Evolutionary conservation across 768 basidiomycete genomes (phyloP).

Genomic region (Hericium alpestre): DNA sequence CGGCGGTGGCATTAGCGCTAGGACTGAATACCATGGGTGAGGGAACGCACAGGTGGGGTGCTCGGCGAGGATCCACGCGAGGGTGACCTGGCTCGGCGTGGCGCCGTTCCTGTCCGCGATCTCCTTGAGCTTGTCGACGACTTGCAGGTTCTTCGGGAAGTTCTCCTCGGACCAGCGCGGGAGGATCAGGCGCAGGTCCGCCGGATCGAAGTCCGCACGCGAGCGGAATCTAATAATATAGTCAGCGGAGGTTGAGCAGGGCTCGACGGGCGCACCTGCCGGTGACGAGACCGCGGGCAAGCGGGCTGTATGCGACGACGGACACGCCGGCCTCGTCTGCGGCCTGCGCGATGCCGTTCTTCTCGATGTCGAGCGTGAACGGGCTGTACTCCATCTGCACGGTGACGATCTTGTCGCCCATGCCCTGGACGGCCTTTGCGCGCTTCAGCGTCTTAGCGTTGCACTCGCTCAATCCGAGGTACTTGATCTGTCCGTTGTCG

Average conservation of each 20-base stretch:
- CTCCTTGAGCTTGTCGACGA: constrained; percentile 26
- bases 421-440: constrained; percentile 20
- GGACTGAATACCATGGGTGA: constrained; percentile 25
- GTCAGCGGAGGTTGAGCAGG: not conserved
- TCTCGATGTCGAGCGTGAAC: constrained; percentile 26
- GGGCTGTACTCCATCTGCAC: constrained; percentile 28
- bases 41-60: constrained; percentile 38
- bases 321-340: constrained; percentile 31
- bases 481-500: constrained; percentile 10
- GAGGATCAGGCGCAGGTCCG: constrained; percentile 25
- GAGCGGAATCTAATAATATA: constrained; percentile 19
- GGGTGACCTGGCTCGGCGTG: constrained; percentile 34
- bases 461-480: constrained; percentile 24
- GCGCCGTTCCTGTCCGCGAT: constrained; percentile 28
- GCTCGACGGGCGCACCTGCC: constrained; percentile 28
- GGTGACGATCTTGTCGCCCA: constrained; percentile 22
- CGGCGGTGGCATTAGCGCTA: constrained; percentile 9
- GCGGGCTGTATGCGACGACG: constrained; percentile 35
- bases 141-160: constrained; percentile 33
- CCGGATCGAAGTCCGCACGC: constrained; percentile 29
- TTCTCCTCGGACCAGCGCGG: constrained; percentile 32
- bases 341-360: constrained; percentile 21
- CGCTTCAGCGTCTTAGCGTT: constrained; percentile 25
- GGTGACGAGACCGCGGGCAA: constrained; percentile 38
- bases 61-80: constrained; percentile 43